Conservation (phyloP, 2,329 filamentous ascomycete genomes). For the Sarocladiaceae sp. region DNA sequence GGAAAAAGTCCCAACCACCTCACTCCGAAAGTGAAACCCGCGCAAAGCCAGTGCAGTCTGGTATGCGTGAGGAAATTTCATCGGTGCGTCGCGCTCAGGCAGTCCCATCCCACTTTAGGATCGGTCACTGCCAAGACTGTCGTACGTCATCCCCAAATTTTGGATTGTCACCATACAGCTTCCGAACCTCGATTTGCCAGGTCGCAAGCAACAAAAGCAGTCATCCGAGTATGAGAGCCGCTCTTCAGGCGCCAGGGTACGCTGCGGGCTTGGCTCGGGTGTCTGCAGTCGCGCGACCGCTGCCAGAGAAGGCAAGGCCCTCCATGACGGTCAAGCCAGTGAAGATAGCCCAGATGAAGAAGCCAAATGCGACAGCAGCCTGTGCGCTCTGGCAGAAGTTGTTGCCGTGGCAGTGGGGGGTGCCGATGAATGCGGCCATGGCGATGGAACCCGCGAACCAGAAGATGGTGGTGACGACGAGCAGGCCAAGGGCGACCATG, state of each 20-base stretch:
- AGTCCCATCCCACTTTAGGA: too few species aligned
- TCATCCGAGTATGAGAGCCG: background rate
- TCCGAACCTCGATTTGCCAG: background rate
- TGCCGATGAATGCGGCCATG: conserved; percentile 57
- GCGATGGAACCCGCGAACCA: conserved; percentile 87
- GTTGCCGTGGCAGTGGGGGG: conserved; percentile 44
- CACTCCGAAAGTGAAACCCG: too few species aligned
- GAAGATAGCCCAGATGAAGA: conserved; percentile 54
- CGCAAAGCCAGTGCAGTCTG: too few species aligned
- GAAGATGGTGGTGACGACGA: conserved; percentile 72
- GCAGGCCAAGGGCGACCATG: conserved; percentile 59
- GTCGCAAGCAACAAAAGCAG: background rate
- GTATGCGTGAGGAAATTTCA: too few species aligned
- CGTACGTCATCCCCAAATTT: too few species aligned
- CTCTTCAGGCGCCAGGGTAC: conserved; percentile 9
- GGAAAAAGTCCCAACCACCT: background rate
- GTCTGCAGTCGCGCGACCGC: conserved; percentile 19
- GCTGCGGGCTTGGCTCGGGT: conserved; percentile 8
- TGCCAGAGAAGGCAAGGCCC: conserved; percentile 35
- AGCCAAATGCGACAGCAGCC: conserved; percentile 60
- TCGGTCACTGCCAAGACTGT: too few species aligned
- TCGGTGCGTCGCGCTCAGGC: background rate
- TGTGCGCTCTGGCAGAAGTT: conserved; percentile 53
- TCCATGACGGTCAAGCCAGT: conserved; percentile 41
- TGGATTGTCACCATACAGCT: background rate